Conservation (phyloP, 2,329 filamentous ascomycete species). For the Cercospora sojina region DNA sequence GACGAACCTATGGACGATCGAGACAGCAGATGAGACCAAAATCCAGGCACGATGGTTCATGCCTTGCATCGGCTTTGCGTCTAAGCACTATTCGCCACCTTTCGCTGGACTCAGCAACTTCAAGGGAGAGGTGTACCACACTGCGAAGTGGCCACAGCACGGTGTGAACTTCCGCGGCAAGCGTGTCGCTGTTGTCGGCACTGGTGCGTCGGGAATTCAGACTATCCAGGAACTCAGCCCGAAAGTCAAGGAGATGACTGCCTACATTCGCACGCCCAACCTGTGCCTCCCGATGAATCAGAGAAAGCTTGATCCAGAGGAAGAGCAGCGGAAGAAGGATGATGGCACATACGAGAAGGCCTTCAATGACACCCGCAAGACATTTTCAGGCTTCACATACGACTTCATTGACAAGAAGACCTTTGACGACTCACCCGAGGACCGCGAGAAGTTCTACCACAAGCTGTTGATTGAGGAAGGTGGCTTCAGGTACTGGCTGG, state of each 20-base stretch:
- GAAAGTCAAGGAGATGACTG: conserved; percentile 54
- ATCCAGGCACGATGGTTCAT: conserved; percentile 55
- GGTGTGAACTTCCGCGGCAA: conserved; percentile 58
- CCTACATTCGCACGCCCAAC: conserved; percentile 57
- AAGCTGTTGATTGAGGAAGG: conserved; percentile 40
- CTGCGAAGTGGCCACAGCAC: conserved; percentile 55
- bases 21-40: conserved; percentile 53
- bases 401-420: conserved; percentile 50
- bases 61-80: conserved; percentile 57
- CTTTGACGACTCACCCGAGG: conserved; percentile 52
- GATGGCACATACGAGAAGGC: conserved; percentile 41
- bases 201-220: conserved; percentile 64
- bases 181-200: conserved; percentile 62
- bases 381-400: conserved; percentile 59
- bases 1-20: conserved; percentile 52
- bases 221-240: conserved; percentile 60
- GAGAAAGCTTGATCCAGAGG: conserved; percentile 43
- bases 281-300: conserved; percentile 62
- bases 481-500: conserved; percentile 43
- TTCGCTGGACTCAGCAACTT: conserved; percentile 61
- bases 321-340: conserved; percentile 51
- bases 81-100: conserved; percentile 59
- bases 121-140: conserved; percentile 55
- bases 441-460: conserved; percentile 47
- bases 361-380: conserved; percentile 30